Conservation (phyloP, 1,284 basidiomycete genomes). For the Irpex lacteus region DNA sequence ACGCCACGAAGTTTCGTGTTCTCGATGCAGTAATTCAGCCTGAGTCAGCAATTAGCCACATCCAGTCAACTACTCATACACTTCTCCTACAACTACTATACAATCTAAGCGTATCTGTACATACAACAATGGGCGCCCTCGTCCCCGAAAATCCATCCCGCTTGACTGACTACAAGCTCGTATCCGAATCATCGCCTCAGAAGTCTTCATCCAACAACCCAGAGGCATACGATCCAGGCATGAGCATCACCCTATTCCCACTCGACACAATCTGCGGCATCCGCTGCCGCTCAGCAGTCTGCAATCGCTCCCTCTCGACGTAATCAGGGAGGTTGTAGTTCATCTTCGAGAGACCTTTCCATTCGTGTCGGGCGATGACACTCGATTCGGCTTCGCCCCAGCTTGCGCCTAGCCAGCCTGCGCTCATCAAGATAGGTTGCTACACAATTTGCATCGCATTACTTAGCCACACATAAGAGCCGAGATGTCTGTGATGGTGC, state of each 20-base stretch:
- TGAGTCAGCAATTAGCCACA: too few species aligned
- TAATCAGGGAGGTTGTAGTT: constrained; percentile 70
- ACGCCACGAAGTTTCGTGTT: not conserved
- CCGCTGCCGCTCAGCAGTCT: constrained; percentile 27
- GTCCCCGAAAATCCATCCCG: too few species aligned
- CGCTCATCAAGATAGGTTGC: constrained; percentile 90
- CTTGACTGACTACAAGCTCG: too few species aligned
- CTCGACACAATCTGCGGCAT: constrained; percentile 6
- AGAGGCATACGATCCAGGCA: constrained; percentile 11
- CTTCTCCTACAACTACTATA: not conserved
- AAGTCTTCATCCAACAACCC: constrained; percentile 8
- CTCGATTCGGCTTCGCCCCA: constrained; percentile 48
- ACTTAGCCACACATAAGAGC: not conserved
- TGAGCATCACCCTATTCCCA: not conserved
- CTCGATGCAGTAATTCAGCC: not conserved
- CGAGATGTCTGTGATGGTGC: constrained; percentile 13
- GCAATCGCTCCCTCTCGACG: constrained; percentile 50
- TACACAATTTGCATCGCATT: constrained; percentile 22
- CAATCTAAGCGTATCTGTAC: too few species aligned
- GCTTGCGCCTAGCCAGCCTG: constrained; percentile 74
- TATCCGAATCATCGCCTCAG: not conserved
- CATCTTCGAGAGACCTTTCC: constrained; percentile 86
- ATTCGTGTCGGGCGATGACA: constrained; percentile 86
- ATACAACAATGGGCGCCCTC: too few species aligned
- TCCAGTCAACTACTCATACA: not conserved